phyloP scores from a whole-genome alignment of 192 early-diverging fungal species.

The Obelidium mucronatum region DNA sequence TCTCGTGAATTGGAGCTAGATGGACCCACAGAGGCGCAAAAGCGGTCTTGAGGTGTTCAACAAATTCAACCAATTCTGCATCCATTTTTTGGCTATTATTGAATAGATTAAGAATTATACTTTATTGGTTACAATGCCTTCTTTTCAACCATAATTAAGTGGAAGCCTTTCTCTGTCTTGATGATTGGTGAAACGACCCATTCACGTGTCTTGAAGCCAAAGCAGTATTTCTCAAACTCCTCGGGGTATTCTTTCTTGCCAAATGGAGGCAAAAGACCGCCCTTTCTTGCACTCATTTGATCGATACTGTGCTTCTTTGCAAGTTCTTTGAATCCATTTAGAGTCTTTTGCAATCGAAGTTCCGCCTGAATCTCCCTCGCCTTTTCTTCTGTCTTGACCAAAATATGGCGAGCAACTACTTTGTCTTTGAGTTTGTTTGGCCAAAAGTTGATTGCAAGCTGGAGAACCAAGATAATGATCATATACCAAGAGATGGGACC shows the following conservation, averaged over 20 bases:
- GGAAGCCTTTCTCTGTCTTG: neutral
- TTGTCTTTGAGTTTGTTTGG: neutral
- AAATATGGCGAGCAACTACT: neutral
- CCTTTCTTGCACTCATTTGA: neutral
- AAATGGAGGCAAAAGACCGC: neutral
- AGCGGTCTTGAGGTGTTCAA: neutral
- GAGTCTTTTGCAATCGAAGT: neutral
- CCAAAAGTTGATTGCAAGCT: neutral
- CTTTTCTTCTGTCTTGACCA: neutral
- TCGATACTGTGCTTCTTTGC: neutral
- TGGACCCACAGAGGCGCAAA: no score
- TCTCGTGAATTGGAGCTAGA: slow-evolving; percentile 6
- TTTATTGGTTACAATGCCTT: neutral
- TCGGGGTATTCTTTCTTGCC: neutral
- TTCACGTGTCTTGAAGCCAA: neutral
- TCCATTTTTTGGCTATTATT: no score
- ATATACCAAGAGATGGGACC: slow-evolving; percentile 6
- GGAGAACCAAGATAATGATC: neutral
- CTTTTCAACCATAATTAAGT: neutral
- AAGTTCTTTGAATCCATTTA: neutral
- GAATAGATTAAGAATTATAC: no score
- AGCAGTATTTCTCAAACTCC: slow-evolving; percentile 2
- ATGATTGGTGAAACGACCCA: neutral
- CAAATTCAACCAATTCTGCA: no score
- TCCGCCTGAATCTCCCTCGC: neutral